Percentiles rank a stretch among this genome's conserved stretches.
Conservation (phyloP, 2,329 filamentous ascomycete genomes). For the Botrytis galanthina region DNA sequence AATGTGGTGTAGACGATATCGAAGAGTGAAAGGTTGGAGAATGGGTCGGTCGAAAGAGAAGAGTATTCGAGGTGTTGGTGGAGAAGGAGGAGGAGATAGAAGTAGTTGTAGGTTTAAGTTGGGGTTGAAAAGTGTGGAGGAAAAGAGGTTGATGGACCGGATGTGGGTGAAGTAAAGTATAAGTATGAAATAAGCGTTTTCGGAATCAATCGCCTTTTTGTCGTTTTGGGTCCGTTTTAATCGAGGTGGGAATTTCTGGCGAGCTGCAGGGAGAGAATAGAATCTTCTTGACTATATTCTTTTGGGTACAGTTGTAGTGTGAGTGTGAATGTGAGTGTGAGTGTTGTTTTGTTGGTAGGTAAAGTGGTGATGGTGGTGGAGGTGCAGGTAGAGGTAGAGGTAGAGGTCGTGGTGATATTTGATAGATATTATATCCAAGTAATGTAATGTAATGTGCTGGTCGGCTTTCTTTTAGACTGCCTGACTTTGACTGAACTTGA, state of each 20-base stretch:
- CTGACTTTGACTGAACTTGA: not conserved
- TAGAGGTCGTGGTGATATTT: not conserved
- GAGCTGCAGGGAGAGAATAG: not conserved
- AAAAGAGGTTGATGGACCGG: not conserved
- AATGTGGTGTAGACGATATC: not conserved
- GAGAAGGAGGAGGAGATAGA: too few species aligned
- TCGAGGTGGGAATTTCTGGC: constrained; percentile 10
- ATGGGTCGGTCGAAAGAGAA: not conserved
- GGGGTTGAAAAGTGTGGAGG: not conserved
- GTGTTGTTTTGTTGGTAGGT: not conserved
- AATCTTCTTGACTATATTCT: not conserved
- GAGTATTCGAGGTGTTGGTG: not conserved
- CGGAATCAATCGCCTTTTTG: constrained; percentile 14
- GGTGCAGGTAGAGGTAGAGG: too few species aligned
- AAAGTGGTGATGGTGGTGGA: not conserved
- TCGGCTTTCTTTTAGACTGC: constrained; percentile 1
- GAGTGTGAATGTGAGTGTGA: not conserved
- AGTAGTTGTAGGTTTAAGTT: not conserved
- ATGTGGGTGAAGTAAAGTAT: constrained; percentile 14
- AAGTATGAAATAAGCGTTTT: constrained; percentile 1
- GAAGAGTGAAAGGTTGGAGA: not conserved
- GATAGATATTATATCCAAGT: not conserved
- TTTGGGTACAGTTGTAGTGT: not conserved
- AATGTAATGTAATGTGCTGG: constrained; percentile 4
- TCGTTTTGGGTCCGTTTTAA: constrained; percentile 8